Percentiles rank a stretch among this genome's conserved stretches.
phyloP scores from a whole-genome alignment of 306 rosid genomes.

The Gynostemma pentaphyllum region DNA sequence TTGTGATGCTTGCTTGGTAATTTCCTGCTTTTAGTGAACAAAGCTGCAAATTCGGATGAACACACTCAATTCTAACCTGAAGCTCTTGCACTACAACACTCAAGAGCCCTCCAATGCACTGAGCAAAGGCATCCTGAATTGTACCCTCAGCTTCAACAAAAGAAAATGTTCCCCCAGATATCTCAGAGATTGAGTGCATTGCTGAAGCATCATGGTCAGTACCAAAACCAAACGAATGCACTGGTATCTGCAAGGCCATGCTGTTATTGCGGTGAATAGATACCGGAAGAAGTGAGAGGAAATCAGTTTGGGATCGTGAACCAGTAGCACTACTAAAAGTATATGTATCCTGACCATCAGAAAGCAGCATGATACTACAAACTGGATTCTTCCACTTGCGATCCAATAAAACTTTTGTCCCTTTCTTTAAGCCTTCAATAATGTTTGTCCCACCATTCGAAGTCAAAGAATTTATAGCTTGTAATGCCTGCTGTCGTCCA shows the following conservation, averaged over 20 bases:
- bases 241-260: slow-evolving; percentile 4
- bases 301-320: neutral
- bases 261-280: slow-evolving; percentile 6
- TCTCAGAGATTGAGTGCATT: slow-evolving; percentile 15
- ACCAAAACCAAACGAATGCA: slow-evolving; percentile 14
- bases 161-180: slow-evolving; percentile 15
- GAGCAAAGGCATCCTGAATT: slow-evolving; percentile 14
- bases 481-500: slow-evolving; percentile 15
- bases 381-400: slow-evolving; percentile 12
- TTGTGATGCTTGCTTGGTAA: neutral
- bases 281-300: slow-evolving; percentile 7
- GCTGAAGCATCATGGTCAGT: slow-evolving; percentile 13
- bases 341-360: slow-evolving; percentile 15
- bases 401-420: slow-evolving; percentile 9
- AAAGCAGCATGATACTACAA: slow-evolving; percentile 12
- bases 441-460: slow-evolving; percentile 17
- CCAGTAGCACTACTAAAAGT: neutral
- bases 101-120: slow-evolving; percentile 16
- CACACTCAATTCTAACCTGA: slow-evolving; percentile 11
- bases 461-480: slow-evolving; percentile 14
- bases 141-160: slow-evolving; percentile 12
- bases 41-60: slow-evolving; percentile 11
- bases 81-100: slow-evolving; percentile 9
- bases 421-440: slow-evolving; percentile 10
- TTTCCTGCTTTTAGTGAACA: slow-evolving; percentile 10